phyloP scores from a whole-genome alignment of 2,329 filamentous ascomycete species.

The Fusarium nematophilum region DNA sequence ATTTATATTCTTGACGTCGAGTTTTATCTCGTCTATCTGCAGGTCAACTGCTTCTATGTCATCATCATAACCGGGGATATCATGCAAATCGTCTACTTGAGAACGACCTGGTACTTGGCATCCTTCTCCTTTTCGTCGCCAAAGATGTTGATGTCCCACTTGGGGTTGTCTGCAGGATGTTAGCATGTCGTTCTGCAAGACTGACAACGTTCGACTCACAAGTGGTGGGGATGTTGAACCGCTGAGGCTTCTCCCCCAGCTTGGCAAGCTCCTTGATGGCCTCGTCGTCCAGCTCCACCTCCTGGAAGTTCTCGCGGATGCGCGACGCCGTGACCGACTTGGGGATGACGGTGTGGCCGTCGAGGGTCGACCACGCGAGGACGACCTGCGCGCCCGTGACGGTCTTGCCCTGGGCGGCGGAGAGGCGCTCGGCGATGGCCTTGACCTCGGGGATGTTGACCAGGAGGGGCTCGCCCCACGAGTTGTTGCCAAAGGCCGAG shows the following conservation, averaged over 20 bases:
- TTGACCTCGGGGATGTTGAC: slow-evolving; percentile 67
- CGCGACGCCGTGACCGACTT: slow-evolving; percentile 77
- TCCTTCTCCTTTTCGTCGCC: slow-evolving; percentile 63
- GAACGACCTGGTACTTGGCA: slow-evolving; percentile 60
- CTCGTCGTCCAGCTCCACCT: slow-evolving; percentile 69
- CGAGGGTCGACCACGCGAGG: slow-evolving; percentile 68
- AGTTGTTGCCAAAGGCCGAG: slow-evolving; percentile 65
- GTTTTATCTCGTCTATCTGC: not conserved
- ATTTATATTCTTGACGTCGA: slow-evolving; percentile 12
- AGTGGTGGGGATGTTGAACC: slow-evolving; percentile 58
- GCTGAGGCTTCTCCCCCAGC: slow-evolving; percentile 64
- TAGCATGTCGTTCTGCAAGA: slow-evolving; percentile 5
- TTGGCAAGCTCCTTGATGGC: slow-evolving; percentile 71
- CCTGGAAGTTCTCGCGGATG: slow-evolving; percentile 77
- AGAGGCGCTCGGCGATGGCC: slow-evolving; percentile 63
- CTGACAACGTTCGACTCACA: slow-evolving; percentile 48
- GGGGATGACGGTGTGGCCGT: slow-evolving; percentile 78
- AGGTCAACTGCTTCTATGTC: slow-evolving; percentile 27
- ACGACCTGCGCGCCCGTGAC: slow-evolving; percentile 58
- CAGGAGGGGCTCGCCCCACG: slow-evolving; percentile 59
- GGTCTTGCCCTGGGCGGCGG: slow-evolving; percentile 48
- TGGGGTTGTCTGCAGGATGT: slow-evolving; percentile 56
- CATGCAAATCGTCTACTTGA: slow-evolving; percentile 42
- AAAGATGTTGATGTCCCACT: slow-evolving; percentile 69
- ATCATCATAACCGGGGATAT: slow-evolving; percentile 33